Conservation (phyloP, 169 alveolate genomes). For the Plasmodium gonderi region DNA sequence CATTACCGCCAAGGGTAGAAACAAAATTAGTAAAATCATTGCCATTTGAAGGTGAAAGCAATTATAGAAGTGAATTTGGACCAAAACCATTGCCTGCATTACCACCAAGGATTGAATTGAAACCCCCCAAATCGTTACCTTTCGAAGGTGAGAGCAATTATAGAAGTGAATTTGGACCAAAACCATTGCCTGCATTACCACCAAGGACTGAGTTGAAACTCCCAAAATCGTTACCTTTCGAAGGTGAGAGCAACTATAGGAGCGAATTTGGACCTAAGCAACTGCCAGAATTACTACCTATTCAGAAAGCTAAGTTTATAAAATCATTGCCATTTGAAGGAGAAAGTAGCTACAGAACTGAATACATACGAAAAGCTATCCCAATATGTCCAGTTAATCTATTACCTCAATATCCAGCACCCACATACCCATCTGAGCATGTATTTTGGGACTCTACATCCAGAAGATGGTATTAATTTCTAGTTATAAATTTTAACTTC, state of each 20-base stretch:
- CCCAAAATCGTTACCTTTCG: constrained; percentile 78
- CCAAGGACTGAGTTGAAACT: constrained; percentile 34
- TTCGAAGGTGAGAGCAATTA: constrained; percentile 77
- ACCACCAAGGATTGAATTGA: constrained; percentile 57
- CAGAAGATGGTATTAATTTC: constrained; percentile 33
- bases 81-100: constrained; percentile 79
- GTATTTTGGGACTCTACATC: constrained; percentile 48
- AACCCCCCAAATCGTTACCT: constrained; percentile 67
- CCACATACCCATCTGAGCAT: constrained; percentile 71
- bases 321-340: constrained; percentile 81
- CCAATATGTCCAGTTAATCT: constrained; percentile 72
- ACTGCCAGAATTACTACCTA: constrained; percentile 64
- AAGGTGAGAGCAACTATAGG: constrained; percentile 76
- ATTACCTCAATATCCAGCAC: constrained; percentile 73
- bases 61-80: constrained; percentile 79
- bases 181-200: constrained; percentile 76
- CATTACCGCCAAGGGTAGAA: constrained; percentile 23
- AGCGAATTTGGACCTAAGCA: constrained; percentile 76
- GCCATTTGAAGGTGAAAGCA: constrained; percentile 78
- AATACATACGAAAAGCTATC: constrained; percentile 76
- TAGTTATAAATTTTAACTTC: neutral
- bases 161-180: constrained; percentile 76
- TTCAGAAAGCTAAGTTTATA: constrained; percentile 23
- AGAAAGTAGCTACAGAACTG: constrained; percentile 75
- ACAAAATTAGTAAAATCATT: constrained; percentile 50